These are phyloP conservation scores for Cymbopogon flexuosus DNA, from an alignment of 202 grass and related monocot species.

Conservation along the genomic window DNA sequence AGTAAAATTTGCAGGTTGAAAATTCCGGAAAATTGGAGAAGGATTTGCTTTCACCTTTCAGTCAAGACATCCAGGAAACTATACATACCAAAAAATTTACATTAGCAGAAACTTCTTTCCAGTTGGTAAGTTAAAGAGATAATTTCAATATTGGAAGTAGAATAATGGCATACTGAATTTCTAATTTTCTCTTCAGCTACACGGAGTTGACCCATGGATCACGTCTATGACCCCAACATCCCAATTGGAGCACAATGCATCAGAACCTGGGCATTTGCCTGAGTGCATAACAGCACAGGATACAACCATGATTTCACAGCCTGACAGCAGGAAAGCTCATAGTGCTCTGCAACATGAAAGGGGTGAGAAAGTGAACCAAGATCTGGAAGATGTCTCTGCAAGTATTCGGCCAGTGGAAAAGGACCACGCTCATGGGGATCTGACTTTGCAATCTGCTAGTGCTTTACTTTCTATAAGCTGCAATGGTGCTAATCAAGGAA, in stretches of 20 bases:
- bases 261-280: not conserved
- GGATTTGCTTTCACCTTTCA: conserved; percentile 25
- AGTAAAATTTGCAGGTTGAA: conserved; percentile 36
- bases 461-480: conserved; percentile 16
- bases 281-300: conserved; percentile 20
- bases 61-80: conserved; percentile 31
- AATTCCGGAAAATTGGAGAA: conserved; percentile 37
- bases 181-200: conserved; percentile 36
- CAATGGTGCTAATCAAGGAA: conserved; percentile 16
- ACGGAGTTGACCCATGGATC: conserved; percentile 27
- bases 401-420: conserved; percentile 24
- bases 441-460: not conserved
- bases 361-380: conserved; percentile 26
- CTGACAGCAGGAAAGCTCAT: conserved; percentile 12
- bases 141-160: not conserved
- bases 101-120: conserved; percentile 43
- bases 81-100: conserved; percentile 32
- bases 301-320: not conserved
- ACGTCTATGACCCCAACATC: too few species aligned
- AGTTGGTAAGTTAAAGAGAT: conserved; percentile 44
- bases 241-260: too few species aligned
- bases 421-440: not conserved
- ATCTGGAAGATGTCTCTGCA: conserved; percentile 5
- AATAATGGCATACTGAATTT: not conserved
- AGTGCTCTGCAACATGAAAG: conserved; percentile 18